Evolutionary conservation across 441 rosid genomes (phyloP), one percentile per base, ranked within the genome.

Genomic region (Cnidoscolus chayamansa): DNA sequence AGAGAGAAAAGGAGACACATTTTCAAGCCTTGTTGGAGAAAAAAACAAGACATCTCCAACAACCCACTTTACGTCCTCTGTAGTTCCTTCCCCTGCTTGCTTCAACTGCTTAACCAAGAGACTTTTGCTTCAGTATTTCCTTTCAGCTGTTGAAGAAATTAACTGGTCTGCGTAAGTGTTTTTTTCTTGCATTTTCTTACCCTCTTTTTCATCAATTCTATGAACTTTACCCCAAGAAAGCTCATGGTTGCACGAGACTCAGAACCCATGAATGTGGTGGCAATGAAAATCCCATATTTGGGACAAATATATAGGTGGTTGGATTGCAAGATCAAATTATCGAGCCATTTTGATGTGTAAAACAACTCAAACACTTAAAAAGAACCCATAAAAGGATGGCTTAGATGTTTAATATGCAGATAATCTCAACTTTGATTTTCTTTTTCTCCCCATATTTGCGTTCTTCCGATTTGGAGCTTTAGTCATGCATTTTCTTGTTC

Each of bases 11-110:
- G 15, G 40, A 65, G 68, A 48, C 31, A 54, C 47, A 0, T 25
- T 65, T 56, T 50, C 57, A 70, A 53, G 16, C 30, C 20, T 69
- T 64, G 16, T 65, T 65, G 67, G 13, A 48, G 56, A 66, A 37
- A n/a, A 7, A 37, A 32, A 13, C 17, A 54, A 15, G 17, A 50
- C n/a, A 70, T 17, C 65, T 78, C 61, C 70, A 71, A 73, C 72
- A 17, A 66, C 25, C 60, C 72, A 12, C 12, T 6, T 16, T 1
- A 35, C 37, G 37, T 20, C 10, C 8, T 12, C 17, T 47, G 51
- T 35, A 40, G 45, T 7, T 32, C 10, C 8, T 7, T 32, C 25
- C 19, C 20, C 13, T 30, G 54, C 20, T 11, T 37, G 30, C 32
- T 68, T 65, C 25, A 11, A 45, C 31, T 9, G 10, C 15, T 10